These are phyloP conservation scores for Beauveria pseudobassiana DNA, from an alignment of 2,329 filamentous ascomycete genomes.

Conservation along the genomic window DNA sequence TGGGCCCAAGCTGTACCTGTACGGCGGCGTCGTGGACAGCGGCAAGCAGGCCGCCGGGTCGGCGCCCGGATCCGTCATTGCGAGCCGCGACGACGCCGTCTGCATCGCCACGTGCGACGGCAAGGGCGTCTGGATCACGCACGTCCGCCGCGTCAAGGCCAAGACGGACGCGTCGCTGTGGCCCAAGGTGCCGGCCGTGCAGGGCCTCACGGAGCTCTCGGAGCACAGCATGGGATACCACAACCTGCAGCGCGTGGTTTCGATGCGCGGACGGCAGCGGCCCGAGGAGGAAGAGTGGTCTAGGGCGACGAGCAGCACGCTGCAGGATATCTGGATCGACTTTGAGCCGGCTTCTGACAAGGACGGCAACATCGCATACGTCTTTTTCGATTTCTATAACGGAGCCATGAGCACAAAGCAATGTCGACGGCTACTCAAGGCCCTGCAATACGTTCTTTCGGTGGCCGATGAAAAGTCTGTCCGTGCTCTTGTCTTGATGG, in stretches of 20 bases:
- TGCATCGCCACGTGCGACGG: constrained; percentile 31
- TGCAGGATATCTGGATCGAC: constrained; percentile 34
- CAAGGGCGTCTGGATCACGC: constrained; percentile 34
- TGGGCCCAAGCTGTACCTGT: constrained; percentile 30
- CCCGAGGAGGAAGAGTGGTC: constrained; percentile 21
- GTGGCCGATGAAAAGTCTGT: constrained; percentile 20
- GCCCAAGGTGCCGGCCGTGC: constrained; percentile 32
- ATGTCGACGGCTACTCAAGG: constrained; percentile 28
- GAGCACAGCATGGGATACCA: constrained; percentile 20
- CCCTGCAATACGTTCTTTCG: constrained; percentile 27
- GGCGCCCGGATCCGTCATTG: constrained; percentile 23
- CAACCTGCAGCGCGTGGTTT: constrained; percentile 14
- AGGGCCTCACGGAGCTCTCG: constrained; percentile 24
- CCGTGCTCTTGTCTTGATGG: constrained; percentile 32
- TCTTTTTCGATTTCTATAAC: constrained; percentile 37
- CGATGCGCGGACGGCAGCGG: constrained; percentile 11
- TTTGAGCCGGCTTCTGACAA: constrained; percentile 19
- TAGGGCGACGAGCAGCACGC: constrained; percentile 21
- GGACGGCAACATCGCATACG: constrained; percentile 24
- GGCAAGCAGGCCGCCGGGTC: constrained; percentile 9
- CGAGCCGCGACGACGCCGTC: constrained; percentile 26
- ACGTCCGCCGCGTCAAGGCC: constrained; percentile 30
- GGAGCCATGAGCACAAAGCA: constrained; percentile 34
- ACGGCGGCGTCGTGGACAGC: constrained; percentile 33
- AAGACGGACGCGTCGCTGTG: constrained; percentile 30